Percentiles rank a stretch among this genome's conserved stretches.
These are phyloP conservation scores for Colletotrichum phormii DNA, from an alignment of 2,329 filamentous ascomycete genomes.

Conservation along the genomic window DNA sequence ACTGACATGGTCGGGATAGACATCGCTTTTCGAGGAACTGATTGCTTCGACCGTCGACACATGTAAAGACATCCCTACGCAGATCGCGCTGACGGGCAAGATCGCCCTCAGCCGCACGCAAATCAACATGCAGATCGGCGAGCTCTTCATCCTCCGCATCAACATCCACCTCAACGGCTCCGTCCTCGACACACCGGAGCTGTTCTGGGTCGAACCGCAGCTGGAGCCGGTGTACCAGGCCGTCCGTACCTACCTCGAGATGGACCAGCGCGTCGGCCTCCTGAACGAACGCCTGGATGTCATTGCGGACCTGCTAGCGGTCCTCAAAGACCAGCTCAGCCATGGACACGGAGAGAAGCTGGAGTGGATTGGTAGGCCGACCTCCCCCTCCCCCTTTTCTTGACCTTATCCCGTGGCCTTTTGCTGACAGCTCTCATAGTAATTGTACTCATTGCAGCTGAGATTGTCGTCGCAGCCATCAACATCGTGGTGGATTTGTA, in stretches of 20 bases:
- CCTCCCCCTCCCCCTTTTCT: background rate
- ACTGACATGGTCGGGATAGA: constrained; percentile 58
- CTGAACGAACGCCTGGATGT: constrained; percentile 92
- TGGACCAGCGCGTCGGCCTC: constrained; percentile 93
- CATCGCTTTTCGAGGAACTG: constrained; percentile 94
- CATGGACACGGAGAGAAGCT: constrained; percentile 91
- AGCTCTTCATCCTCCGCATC: constrained; percentile 96
- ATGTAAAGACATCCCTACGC: constrained; percentile 91
- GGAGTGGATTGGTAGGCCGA: constrained; percentile 85
- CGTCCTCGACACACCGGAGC: constrained; percentile 94
- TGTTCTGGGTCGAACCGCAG: constrained; percentile 99
- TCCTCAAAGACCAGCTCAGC: constrained; percentile 94
- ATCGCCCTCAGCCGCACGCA: constrained; percentile 88
- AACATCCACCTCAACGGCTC: constrained; percentile 98
- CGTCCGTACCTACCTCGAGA: constrained; percentile 94
- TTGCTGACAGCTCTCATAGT: constrained; percentile 63
- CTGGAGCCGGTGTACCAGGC: constrained; percentile 97
- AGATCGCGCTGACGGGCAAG: constrained; percentile 92
- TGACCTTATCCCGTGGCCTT: background rate
- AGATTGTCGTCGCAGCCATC: constrained; percentile 91
- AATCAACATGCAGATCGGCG: constrained; percentile 99
- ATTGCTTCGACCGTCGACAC: constrained; percentile 93
- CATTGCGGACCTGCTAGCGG: constrained; percentile 91
- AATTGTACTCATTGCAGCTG: constrained; percentile 93
- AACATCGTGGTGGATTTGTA: constrained; percentile 97